These are phyloP conservation scores for Cicer bijugum DNA, from an alignment of 306 rosid species.

Conservation along the genomic window DNA sequence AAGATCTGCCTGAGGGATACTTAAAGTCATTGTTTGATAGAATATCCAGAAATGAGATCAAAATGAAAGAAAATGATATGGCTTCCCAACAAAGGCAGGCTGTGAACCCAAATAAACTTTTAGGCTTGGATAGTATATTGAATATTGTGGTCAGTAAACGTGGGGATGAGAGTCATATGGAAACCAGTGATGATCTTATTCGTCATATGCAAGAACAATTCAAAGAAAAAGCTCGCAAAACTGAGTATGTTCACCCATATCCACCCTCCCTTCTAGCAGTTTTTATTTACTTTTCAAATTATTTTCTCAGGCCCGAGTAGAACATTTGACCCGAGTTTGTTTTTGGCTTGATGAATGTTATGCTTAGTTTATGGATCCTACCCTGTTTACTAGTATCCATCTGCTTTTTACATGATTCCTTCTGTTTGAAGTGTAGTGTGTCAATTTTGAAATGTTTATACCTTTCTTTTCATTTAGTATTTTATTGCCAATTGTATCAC, in stretches of 20 bases:
- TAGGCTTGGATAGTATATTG: conserved; percentile 89
- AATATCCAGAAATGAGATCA: conserved; percentile 90
- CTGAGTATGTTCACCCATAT: conserved; percentile 74
- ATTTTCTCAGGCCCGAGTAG: conserved; percentile 11
- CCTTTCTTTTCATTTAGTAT: conserved; percentile 3
- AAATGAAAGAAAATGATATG: conserved; percentile 88
- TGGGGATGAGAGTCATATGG: conserved; percentile 75
- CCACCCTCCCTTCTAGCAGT: conserved; percentile 26
- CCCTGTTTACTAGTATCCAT: conserved; percentile 25
- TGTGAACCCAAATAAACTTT: conserved; percentile 74
- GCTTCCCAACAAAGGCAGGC: conserved; percentile 81
- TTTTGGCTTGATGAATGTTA: conserved; percentile 34
- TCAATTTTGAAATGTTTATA: conserved; percentile 37
- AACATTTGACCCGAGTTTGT: conserved; percentile 22
- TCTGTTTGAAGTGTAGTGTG: conserved; percentile 19
- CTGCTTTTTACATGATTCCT: conserved; percentile 34
- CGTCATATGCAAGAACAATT: conserved; percentile 98
- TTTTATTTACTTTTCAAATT: conserved; percentile 37
- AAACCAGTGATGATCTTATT: conserved; percentile 91
- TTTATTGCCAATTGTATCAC: not conserved
- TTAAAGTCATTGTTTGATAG: conserved; percentile 86
- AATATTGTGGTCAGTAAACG: conserved; percentile 86
- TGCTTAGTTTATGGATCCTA: conserved; percentile 37
- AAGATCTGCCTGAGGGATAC: conserved; percentile 90
- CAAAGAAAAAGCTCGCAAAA: conserved; percentile 93